These are phyloP conservation scores for Crepidotus sp. DNA, from an alignment of 1,284 basidiomycete genomes.

Conservation along the genomic window DNA sequence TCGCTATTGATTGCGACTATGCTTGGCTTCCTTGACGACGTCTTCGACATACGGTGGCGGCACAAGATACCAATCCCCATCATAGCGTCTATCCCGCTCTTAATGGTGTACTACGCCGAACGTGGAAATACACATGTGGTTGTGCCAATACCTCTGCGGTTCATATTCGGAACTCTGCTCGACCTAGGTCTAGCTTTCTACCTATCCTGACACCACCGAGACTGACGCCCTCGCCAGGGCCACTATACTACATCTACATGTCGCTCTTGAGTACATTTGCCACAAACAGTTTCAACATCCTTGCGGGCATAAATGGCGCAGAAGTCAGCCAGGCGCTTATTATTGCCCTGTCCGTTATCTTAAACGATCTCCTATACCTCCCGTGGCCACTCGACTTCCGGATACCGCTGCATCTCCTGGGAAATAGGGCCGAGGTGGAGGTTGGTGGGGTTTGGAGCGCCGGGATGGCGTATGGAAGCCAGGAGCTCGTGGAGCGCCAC, in stretches of 20 bases:
- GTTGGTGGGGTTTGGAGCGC: constrained; percentile 72
- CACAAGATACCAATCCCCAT: constrained; percentile 97
- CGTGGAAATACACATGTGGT: constrained; percentile 92
- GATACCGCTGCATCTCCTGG: constrained; percentile 61
- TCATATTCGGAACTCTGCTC: constrained; percentile 69
- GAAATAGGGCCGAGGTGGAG: constrained; percentile 55
- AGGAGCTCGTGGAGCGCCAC: constrained; percentile 84
- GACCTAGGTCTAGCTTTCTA: constrained; percentile 63
- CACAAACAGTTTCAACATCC: constrained; percentile 98
- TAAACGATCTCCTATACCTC: constrained; percentile 91
- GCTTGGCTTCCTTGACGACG: constrained; percentile 93
- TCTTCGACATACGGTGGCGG: constrained; percentile 98
- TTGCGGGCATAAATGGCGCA: constrained; percentile 96
- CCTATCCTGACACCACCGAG: neutral
- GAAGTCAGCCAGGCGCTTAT: constrained; percentile 92
- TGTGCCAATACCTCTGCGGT: constrained; percentile 74
- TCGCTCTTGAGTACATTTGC: constrained; percentile 92
- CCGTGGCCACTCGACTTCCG: constrained; percentile 71
- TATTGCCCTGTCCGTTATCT: constrained; percentile 82
- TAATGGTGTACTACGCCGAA: constrained; percentile 96
- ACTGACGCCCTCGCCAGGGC: constrained; percentile 44
- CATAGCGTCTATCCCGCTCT: constrained; percentile 87
- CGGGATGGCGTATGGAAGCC: constrained; percentile 78
- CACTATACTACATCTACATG: constrained; percentile 96
- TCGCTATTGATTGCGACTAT: constrained; percentile 88